Percentiles rank a stretch among this genome's conserved stretches.
phyloP scores from a whole-genome alignment of 2,329 filamentous ascomycete species.

The Thermoascus crustaceus region DNA sequence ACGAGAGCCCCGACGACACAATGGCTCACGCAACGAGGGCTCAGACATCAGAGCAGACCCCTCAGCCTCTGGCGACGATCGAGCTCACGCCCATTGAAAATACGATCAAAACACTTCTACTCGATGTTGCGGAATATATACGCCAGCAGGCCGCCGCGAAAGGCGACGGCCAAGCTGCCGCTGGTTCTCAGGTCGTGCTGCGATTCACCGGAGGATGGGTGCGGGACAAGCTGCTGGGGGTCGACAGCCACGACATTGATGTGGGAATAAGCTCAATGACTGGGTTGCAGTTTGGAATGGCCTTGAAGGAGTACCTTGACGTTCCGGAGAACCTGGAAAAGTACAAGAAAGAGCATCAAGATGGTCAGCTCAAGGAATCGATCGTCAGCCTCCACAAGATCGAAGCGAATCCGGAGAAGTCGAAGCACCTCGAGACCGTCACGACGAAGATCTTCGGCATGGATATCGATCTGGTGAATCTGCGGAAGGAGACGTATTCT shows the following conservation, averaged over 20 bases:
- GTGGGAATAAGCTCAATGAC: constrained; percentile 44
- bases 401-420: constrained; percentile 87
- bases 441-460: constrained; percentile 77
- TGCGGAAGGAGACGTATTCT: constrained; percentile 83
- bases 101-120: constrained; percentile 64
- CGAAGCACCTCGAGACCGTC: constrained; percentile 88
- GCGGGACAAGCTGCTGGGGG: constrained; percentile 41
- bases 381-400: constrained; percentile 79
- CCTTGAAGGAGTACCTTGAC: constrained; percentile 37
- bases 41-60: constrained; percentile 4
- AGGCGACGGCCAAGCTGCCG: constrained; percentile 16
- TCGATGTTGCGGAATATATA: constrained; percentile 73
- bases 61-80: constrained; percentile 30
- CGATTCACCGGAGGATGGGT: constrained; percentile 45
- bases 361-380: constrained; percentile 51
- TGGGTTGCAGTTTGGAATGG: constrained; percentile 39
- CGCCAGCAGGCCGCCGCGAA: constrained; percentile 32
- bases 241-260: constrained; percentile 41
- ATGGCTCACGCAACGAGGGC: constrained; percentile 16
- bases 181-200: constrained; percentile 27
- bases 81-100: constrained; percentile 62
- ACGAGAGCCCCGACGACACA: constrained; percentile 14
- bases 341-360: constrained; percentile 37
- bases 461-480: constrained; percentile 89
- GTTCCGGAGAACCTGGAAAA: constrained; percentile 31